Base-by-base conservation (phyloP, 352 stramenopile species). In the Globisporangium viniferum region DNA sequence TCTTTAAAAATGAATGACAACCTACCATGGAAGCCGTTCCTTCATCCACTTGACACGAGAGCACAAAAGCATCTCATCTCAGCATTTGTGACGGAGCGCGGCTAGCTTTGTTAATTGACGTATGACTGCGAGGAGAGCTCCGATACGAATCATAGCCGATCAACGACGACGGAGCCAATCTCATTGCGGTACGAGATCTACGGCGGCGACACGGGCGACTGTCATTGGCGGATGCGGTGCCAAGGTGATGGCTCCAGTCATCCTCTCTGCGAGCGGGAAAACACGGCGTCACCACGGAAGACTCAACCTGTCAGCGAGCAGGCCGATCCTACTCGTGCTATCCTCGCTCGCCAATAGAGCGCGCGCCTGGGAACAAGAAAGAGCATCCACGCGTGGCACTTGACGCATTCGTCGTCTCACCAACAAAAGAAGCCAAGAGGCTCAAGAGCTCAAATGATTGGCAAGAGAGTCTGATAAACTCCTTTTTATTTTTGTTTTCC, bases 201-300 rank as follows among this genome's bases (percentile, higher is more conserved):
- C 18, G 24, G 24, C 24, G 35, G 24, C 53, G 27, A 36, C 27
- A 39, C 33, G 27, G 27, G 53, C 53, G 18, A 27, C 12, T 24
- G 24, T 15, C 24, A 59, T 59, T 59, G 53, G 53, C 27, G 27
- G 53, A 39, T 59, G 53, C 6, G 53, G 53, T 59, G 29, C 53
- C 53, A 24, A 51, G 44, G 22, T 9, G 44, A 36, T 39, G 53
- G 53, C 53, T 59, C 44, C 44, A 51, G 44, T 51, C 44, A 14
- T 31, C 53, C 53, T 59, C 53, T 59, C 53, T 39, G 15, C 27
- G 53, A 12, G 5, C 12, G 53, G 18, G 53, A 22, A n/a, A 6
- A 7, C 14, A 39, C 27, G 53, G 53, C 27, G 53, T 59, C 53
- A 59, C 27, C 9, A 31, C 24, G 51, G 14, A 15, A 49, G 15